Base-by-base conservation (phyloP, 2,329 filamentous ascomycete species). In the Cyanodermella asteris region DNA sequence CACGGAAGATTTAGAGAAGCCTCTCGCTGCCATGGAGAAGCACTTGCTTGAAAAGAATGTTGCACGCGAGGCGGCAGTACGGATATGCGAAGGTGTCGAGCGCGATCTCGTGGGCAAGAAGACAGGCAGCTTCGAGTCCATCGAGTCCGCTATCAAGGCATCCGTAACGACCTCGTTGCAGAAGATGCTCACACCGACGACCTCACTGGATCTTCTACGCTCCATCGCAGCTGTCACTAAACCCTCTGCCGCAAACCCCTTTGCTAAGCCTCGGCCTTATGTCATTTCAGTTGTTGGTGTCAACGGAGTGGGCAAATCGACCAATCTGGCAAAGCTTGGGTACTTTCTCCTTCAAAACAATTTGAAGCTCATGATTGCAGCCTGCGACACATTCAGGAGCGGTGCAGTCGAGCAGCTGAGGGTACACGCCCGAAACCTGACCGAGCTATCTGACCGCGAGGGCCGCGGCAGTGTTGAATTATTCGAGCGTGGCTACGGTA, bases 231-330 rank as follows among this genome's bases (percentile, higher is more conserved):
- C 72, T 22, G 67, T 90, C 32, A 72, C 69, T 5, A 58, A 64
- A 7, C 72, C 77, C 1, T 58, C 65, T 7, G 71, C 75, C 1
- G 54, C 72, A 1, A 57, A 55, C 13, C 64, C 69, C 3, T 70
- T 69, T 16, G 58, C 70, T 31, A 59, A 61, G 31, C 50, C 63
- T 12, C 72, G 87, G 4, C 87, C 87, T 21, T 97, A 94, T 45
- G 84, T 94, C 40, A 90, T 97, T 45, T 93, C 81, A 29, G 91
- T 97, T 32, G 87, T 97, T 21, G 87, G 87, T 33, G 87, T 97
- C 44, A 97, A 97, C 47, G 87, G 87, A 27, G 87, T 97, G 18
- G 87, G 87, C 43, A 97, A 97, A 55, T 93, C 82, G 10, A 97
- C 87, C 26, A 94, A 93, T 45, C 61, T 97, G 18, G 84, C 78